Evolutionary conservation across 495 filamentous ascomycete genomes (phyloP), one percentile per base, ranked within the genome.

Genomic region (Pseudoneurospora amorphoporcata): DNA sequence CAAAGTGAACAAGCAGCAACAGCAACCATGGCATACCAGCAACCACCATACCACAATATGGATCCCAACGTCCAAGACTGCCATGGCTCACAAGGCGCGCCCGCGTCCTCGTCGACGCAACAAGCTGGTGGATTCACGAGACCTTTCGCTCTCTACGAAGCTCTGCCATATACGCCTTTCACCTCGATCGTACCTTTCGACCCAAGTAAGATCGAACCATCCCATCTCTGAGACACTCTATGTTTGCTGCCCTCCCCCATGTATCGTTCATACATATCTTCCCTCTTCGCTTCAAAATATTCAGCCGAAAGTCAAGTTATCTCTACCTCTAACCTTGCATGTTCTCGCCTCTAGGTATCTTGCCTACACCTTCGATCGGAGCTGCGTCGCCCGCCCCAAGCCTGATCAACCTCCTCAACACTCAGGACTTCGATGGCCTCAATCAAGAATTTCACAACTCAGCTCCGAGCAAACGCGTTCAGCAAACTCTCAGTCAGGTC

Each of bases 81-180:
- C 37, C 70, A 70, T 40, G 58, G 58, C 16, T 58, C 58, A 12
- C 61, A 58, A 10, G 39, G 47, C 9, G 17, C 58, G 42, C 43
- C 69, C 6, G 43, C 39, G 16, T 76, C 68, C 39, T 39, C 19
- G 12, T 17, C 72, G 23, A 19, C 72, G 12, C 38, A 39, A 39
- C 72, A 19, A 32, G 38, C 39, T 14, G 6, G 14, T 6, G 40
- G 39, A 43, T 76, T 76, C 65, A 71, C 78, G 3, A 75, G 80
- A 68, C 82, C 85, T 0, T 83, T 87, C 74, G 82, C 81, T 2
- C 89, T 98, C 14, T 89, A 92, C 72, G 92, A 98, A 77, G 95
- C 95, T 10, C 84, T 99, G 58, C 93, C 93, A 42, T 97, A 91
- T 81, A 95, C 96, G 17, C 94, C 95, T 3, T 90, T 98, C 80